These are phyloP conservation scores for Rubia yunnanensis DNA, from an alignment of 257 asterid species.

Conservation along the genomic window DNA sequence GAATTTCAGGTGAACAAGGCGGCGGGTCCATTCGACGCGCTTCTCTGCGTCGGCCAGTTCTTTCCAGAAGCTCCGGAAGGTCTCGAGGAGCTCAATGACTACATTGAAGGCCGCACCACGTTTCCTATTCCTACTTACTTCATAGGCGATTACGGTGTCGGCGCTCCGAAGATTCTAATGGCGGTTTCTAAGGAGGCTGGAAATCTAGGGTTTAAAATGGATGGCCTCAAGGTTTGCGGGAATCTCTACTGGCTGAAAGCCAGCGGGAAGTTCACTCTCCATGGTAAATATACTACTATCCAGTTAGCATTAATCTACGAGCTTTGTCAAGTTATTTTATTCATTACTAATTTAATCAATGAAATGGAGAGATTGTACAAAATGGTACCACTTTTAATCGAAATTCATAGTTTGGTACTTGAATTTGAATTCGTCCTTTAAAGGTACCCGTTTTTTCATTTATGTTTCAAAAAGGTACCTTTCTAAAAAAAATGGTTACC, in stretches of 20 bases:
- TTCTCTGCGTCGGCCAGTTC: slow-evolving; percentile 91
- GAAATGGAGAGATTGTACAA: too few relatives aligned
- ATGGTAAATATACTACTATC: slow-evolving; percentile 29
- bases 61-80: slow-evolving; percentile 68
- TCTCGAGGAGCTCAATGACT: slow-evolving; percentile 69
- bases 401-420: neutral
- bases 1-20: slow-evolving; percentile 76
- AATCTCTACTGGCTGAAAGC: slow-evolving; percentile 89
- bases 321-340: neutral
- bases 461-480: slow-evolving; percentile 5
- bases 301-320: neutral
- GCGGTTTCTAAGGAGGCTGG: slow-evolving; percentile 55
- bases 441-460: too few relatives aligned
- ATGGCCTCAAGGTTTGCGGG: slow-evolving; percentile 69
- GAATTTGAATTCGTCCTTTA: too few relatives aligned
- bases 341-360: neutral
- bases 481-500: too few relatives aligned
- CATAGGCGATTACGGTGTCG: slow-evolving; percentile 87
- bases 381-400: too few relatives aligned
- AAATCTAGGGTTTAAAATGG: slow-evolving; percentile 92
- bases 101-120: slow-evolving; percentile 54
- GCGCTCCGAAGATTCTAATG: slow-evolving; percentile 46
- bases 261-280: slow-evolving; percentile 80
- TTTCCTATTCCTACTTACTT: slow-evolving; percentile 79
- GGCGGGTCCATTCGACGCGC: slow-evolving; percentile 94